Evolutionary conservation across 164 flowering plant genomes (phyloP).

Genomic region (Hamamelis virginiana): DNA sequence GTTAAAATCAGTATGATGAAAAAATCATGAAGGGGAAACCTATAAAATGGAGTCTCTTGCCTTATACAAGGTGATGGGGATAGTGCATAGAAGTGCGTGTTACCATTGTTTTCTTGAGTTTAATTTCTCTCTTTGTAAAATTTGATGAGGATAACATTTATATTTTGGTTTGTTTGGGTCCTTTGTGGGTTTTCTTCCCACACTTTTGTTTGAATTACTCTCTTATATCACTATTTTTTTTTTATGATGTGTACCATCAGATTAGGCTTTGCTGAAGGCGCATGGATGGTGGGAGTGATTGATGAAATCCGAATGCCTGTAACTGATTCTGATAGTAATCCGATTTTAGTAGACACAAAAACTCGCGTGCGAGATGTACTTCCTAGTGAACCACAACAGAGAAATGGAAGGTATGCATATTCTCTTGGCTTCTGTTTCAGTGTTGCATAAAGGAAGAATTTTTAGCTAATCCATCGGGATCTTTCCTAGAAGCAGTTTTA

Average conservation of each 20-base stretch:
- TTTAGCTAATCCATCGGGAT: neutral
- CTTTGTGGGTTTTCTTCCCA: neutral
- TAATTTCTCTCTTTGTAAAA: too few species aligned
- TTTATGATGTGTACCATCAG: conserved; percentile 29
- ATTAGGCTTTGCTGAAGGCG: conserved; percentile 62
- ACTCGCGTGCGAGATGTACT: conserved; percentile 60
- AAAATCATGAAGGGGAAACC: neutral
- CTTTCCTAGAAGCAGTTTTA: neutral
- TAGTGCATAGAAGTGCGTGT: neutral
- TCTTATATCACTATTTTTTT: neutral
- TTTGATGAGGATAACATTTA: too few species aligned
- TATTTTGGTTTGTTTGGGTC: neutral
- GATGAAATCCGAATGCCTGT: conserved; percentile 74
- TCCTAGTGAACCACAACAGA: conserved; percentile 75
- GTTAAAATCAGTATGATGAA: neutral
- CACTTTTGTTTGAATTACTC: neutral
- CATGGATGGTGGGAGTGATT: conserved; percentile 78
- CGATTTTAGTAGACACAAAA: conserved; percentile 72
- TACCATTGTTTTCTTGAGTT: neutral
- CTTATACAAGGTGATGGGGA: neutral
- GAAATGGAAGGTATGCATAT: conserved; percentile 74
- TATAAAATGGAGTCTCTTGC: neutral
- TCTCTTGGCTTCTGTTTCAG: neutral
- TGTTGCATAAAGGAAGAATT: neutral
- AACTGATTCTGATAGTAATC: conserved; percentile 28